Base-by-base conservation (phyloP, 2,329 filamentous ascomycete species). In the Fusarium albidum region DNA sequence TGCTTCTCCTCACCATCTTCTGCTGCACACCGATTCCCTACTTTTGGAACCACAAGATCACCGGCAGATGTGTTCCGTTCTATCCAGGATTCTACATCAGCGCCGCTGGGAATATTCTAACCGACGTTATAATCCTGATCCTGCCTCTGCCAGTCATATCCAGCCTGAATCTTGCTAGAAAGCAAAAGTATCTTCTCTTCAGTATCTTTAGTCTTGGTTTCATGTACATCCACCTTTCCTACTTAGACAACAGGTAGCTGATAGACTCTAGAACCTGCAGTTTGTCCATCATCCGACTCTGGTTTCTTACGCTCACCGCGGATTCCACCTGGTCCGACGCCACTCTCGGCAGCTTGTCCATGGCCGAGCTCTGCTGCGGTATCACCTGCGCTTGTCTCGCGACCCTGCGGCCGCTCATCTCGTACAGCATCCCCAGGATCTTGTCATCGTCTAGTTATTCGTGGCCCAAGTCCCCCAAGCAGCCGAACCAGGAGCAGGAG, bases 361-460 rank as follows among this genome's bases (percentile, higher is more conserved):
- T 43, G 10, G 40, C 15, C n/a, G 40, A 43, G 15, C 29, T 43
- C 18, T 43, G 40, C 40, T 43, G 15, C n/a, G 40, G 40, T 8
- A 43, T 43, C 10, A 18, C 26, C 9, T 43, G 40, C 17, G 28
- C 17, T 21, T 33, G 40, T 43, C 40, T 43, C 5, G 28, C 40
- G 17, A 43, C 40, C 5, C 12, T 43, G 4, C 40, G 40, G 8
- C 40, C 40, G 11, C 40, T 43, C 17, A 13, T 33, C 13, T 43
- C 40, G n/a, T n/a, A n/a, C n/a, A n/a, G n/a, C n/a, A n/a, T n/a
- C n/a, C n/a, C n/a, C n/a, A n/a, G n/a, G n/a, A n/a, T n/a, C n/a
- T n/a, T n/a, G n/a, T n/a, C n/a, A n/a, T n/a, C n/a, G n/a, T n/a
- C n/a, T n/a, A n/a, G n/a, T n/a, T n/a, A n/a, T n/a, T n/a, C n/a